Conservation (phyloP, 306 rosid genomes). For the Rosa multiflora region DNA sequence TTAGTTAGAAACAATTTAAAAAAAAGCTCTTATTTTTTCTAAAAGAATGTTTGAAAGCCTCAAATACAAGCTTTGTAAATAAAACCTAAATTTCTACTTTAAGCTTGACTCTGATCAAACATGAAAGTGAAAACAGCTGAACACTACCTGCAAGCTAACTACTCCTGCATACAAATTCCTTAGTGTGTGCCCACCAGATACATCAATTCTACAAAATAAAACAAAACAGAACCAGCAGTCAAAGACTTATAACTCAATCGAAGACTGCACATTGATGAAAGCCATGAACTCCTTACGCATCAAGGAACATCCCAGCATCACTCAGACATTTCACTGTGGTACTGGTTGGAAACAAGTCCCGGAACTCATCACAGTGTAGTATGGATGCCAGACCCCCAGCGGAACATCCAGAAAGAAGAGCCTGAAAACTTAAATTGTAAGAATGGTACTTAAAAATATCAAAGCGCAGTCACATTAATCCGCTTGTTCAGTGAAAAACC, state of each 20-base stretch:
- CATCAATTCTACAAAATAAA: slow-evolving; percentile 63
- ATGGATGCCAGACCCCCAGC: slow-evolving; percentile 95
- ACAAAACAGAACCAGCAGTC: slow-evolving; percentile 18
- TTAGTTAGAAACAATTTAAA: not conserved
- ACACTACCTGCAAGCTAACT: slow-evolving; percentile 73
- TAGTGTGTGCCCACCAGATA: slow-evolving; percentile 73
- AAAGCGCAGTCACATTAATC: slow-evolving; percentile 3
- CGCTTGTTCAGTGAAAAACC: slow-evolving; percentile 42
- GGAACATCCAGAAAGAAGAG: slow-evolving; percentile 91
- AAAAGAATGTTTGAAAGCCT: not conserved
- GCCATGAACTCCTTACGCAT: slow-evolving; percentile 49
- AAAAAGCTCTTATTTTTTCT: not conserved
- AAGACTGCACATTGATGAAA: slow-evolving; percentile 14
- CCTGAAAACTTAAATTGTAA: slow-evolving; percentile 41
- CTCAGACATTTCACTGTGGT: slow-evolving; percentile 81
- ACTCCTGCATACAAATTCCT: slow-evolving; percentile 78
- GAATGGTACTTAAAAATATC: slow-evolving; percentile 14
- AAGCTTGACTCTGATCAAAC: not conserved
- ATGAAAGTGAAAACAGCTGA: slow-evolving; percentile 1
- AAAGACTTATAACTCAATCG: slow-evolving; percentile 21
- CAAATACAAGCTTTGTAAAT: not conserved
- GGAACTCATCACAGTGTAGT: slow-evolving; percentile 82
- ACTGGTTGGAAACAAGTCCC: slow-evolving; percentile 52
- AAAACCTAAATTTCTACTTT: not conserved
- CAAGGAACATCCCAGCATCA: slow-evolving; percentile 84